Conservation (phyloP, 2,329 filamentous ascomycete species). For the Aspergillus eucalypticola region DNA sequence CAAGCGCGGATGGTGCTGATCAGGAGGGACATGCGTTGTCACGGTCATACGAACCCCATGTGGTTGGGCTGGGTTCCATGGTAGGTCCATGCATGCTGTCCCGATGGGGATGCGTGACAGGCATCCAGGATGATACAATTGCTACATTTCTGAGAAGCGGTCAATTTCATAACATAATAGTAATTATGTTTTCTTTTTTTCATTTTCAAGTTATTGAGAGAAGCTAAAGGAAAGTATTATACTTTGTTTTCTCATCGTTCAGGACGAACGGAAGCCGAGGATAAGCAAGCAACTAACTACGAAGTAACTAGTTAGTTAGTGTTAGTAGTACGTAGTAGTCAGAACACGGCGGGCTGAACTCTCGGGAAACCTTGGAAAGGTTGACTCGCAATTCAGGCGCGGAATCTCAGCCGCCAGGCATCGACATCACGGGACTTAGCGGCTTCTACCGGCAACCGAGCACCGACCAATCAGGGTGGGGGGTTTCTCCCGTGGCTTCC, state of each 20-base stretch:
- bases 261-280: neutral
- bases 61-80: neutral
- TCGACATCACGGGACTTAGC: conserved; percentile 32
- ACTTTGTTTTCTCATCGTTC: neutral
- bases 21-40: conserved; percentile 4
- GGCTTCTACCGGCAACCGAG: conserved; percentile 39
- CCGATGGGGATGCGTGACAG: neutral
- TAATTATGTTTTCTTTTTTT: too few species aligned
- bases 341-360: neutral
- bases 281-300: neutral
- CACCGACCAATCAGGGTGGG: conserved; percentile 35
- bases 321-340: too few species aligned
- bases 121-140: too few species aligned
- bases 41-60: neutral
- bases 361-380: neutral
- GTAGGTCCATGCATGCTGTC: neutral
- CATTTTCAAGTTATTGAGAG: neutral
- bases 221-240: too few species aligned
- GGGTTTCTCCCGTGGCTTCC: conserved; percentile 38
- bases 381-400: neutral
- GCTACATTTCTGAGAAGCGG: neutral
- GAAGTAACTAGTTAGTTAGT: neutral
- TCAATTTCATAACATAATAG: neutral
- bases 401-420: conserved; percentile 20
- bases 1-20: neutral